Evolutionary conservation across 768 basidiomycete species (phyloP), one percentile per base, ranked within the genome.

Genomic region (Thelephora ganbajun): DNA sequence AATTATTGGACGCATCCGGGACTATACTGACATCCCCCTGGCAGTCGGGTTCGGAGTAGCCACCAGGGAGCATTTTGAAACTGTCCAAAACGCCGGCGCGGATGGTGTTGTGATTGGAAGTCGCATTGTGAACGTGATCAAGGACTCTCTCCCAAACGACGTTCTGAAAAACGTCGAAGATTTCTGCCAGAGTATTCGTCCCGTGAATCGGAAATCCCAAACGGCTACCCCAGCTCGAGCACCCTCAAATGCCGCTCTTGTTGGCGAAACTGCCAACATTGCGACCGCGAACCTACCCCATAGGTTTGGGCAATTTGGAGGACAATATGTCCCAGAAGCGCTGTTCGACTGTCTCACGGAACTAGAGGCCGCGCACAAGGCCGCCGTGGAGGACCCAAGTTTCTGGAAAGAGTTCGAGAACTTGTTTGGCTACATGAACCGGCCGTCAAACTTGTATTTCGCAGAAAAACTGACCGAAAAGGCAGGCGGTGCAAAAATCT

Each of bases 11-110:
- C 82, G 90, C 33, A 83, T 99, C 43, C 82, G 86, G 41, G 68
- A 84, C 54, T 76, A 80, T 61, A 75, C 91, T 39, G 69, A 73
- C 11, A 77, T 88, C 7, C 90, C 96, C 3, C 71, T 99, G 43
- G 94, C 91, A 2, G 94, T 98, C 50, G 96, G 96, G 6, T 99
- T 99, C 59, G 96, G 96, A 44, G 90, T 99, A 6, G 83, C 93
- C 19, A 93, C 83, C 12, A 78, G 84, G 22, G 74, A 76, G 9
- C 96, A 98, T 62, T 94, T 93, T 63, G 80, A 93, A 44, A 69
- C 74, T 42, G 89, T 94, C 50, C 79, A 77, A 35, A 74, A 82
- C 50, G 77, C 89, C 33, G 90, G 90, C n/a, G 92, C 94, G 4
- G 91, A 97, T 56, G 96, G 83, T 42, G 90, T 97, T 33, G 94